Conservation (phyloP, 768 basidiomycete species). For the Omphalotus guepiniiformis region DNA sequence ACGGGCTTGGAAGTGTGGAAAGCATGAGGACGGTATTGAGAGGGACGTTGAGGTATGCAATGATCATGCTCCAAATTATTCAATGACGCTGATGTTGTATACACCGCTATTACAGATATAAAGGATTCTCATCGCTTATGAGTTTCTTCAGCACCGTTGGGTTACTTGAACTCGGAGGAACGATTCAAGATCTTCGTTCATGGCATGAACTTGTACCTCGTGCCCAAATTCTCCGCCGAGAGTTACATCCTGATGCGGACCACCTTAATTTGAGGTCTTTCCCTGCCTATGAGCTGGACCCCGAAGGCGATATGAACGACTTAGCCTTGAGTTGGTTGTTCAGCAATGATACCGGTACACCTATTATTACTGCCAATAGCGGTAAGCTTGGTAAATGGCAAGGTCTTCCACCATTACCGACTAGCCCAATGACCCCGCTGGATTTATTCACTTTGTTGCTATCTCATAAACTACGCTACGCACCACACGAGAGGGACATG, state of each 20-base stretch:
- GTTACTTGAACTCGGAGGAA: conserved; percentile 44
- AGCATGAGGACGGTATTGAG: conserved; percentile 65
- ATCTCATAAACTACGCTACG: conserved; percentile 66
- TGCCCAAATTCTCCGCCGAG: conserved; percentile 14
- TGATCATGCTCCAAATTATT: not conserved
- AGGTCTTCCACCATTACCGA: conserved; percentile 42
- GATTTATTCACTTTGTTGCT: conserved; percentile 75
- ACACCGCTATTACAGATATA: conserved; percentile 50
- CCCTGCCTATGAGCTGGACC: not conserved
- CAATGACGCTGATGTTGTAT: not conserved
- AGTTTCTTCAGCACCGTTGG: conserved; percentile 69
- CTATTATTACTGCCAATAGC: conserved; percentile 7
- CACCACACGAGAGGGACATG: conserved; percentile 72
- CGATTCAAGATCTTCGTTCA: conserved; percentile 31
- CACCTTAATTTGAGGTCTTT: conserved; percentile 39
- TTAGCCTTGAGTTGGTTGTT: conserved; percentile 49
- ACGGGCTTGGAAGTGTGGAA: conserved; percentile 44
- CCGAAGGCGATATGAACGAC: not conserved
- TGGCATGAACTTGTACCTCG: conserved; percentile 35
- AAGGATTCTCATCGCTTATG: conserved; percentile 76
- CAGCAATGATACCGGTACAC: conserved; percentile 10
- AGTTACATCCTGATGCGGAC: conserved; percentile 14
- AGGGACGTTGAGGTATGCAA: conserved; percentile 72
- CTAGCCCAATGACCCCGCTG: conserved; percentile 45
- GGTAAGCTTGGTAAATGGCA: not conserved